Conservation (phyloP, 768 basidiomycete species). For the Boletus fagicola region DNA sequence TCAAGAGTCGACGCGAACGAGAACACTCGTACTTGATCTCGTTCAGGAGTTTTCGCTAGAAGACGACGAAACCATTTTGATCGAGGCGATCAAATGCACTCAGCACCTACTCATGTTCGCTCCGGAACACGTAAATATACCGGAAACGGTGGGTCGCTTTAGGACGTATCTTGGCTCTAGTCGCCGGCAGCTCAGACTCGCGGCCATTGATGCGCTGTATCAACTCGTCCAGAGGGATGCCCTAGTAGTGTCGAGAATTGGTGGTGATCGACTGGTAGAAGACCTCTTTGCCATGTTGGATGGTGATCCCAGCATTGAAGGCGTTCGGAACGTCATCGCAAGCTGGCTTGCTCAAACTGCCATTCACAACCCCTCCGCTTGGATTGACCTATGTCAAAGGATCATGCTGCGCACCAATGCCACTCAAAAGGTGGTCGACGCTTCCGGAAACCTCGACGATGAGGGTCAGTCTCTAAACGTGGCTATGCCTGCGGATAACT, state of each 20-base stretch:
- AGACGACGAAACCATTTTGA: slow-evolving; percentile 81
- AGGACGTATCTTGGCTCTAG: slow-evolving; percentile 76
- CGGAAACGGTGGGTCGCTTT: slow-evolving; percentile 76
- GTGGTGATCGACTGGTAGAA: slow-evolving; percentile 91
- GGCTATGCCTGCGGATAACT: slow-evolving; percentile 37
- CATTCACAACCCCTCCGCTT: slow-evolving; percentile 88
- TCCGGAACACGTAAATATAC: slow-evolving; percentile 77
- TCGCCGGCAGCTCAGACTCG: slow-evolving; percentile 82
- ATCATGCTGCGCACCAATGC: slow-evolving; percentile 96
- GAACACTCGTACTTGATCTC: slow-evolving; percentile 80
- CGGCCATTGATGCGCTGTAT: slow-evolving; percentile 94
- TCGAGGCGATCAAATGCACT: slow-evolving; percentile 94
- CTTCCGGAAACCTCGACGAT: slow-evolving; percentile 69
- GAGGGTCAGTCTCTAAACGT: slow-evolving; percentile 89
- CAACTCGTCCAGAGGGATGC: slow-evolving; percentile 97
- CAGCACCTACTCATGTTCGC: slow-evolving; percentile 98
- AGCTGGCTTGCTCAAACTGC: slow-evolving; percentile 97
- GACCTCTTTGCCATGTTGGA: slow-evolving; percentile 95
- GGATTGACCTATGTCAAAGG: slow-evolving; percentile 96
- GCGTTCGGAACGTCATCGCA: slow-evolving; percentile 87
- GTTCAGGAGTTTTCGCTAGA: slow-evolving; percentile 84
- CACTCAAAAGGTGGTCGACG: slow-evolving; percentile 69
- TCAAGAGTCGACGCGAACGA: slow-evolving; percentile 77
- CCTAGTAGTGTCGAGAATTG: slow-evolving; percentile 83
- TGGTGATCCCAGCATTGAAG: slow-evolving; percentile 90